Conservation (phyloP, 148 eudicot genomes). For the Dianthus caryophyllus region DNA sequence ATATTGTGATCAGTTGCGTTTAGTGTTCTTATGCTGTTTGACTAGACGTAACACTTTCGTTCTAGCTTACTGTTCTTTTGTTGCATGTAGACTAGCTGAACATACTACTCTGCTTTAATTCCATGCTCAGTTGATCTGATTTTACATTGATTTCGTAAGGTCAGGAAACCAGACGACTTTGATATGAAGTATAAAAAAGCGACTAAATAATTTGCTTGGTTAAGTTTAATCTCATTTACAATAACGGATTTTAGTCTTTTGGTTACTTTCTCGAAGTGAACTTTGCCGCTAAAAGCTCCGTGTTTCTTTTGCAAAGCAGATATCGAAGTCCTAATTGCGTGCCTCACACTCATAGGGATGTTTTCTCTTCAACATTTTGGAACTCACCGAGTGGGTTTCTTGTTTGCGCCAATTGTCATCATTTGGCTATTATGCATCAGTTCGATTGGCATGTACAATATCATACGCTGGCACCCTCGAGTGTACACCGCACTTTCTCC, state of each 20-base stretch:
- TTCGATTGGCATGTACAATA: slow-evolving; percentile 80
- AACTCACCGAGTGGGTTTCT: slow-evolving; percentile 77
- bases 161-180: not conserved
- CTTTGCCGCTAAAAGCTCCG: slow-evolving; percentile 12
- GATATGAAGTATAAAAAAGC: not conserved
- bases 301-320: slow-evolving; percentile 43
- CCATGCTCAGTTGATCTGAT: not conserved
- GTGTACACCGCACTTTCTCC: slow-evolving; percentile 87
- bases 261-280: slow-evolving; percentile 8
- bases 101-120: not conserved
- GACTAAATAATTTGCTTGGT: not conserved
- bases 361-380: slow-evolving; percentile 87
- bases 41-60: not conserved
- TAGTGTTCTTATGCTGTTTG: not conserved
- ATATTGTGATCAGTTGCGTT: too few species aligned
- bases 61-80: not conserved
- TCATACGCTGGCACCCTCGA: slow-evolving; percentile 78
- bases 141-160: not conserved
- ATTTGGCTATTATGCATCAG: slow-evolving; percentile 89
- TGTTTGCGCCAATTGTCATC: slow-evolving; percentile 85
- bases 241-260: not conserved
- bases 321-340: slow-evolving; percentile 81
- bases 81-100: not conserved
- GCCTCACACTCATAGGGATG: slow-evolving; percentile 66
- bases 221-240: too few species aligned